Evolutionary conservation across 768 basidiomycete genomes (phyloP), one percentile per base, ranked within the genome.

Genomic region (Rhizopogon sp.): DNA sequence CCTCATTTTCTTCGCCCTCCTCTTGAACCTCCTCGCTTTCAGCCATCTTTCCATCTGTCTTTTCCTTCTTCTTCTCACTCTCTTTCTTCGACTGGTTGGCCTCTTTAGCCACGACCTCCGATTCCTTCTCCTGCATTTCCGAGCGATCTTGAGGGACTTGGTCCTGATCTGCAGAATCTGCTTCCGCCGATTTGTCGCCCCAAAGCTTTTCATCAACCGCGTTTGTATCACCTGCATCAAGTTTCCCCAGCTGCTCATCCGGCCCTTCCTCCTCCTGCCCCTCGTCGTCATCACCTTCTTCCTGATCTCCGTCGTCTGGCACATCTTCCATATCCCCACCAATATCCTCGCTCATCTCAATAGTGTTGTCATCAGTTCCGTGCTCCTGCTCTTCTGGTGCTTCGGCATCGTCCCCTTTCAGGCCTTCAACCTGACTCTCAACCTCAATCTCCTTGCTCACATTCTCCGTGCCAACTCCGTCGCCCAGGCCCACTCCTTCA

Each of bases 201-300:
- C 97, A 98, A 60, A 99, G 75, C 74, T 98, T 98, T 73, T 99
- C 96, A 65, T 98, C 96, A 14, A 97, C 81, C 0, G 87, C 85
- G 25, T 83, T 78, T 8, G 91, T 88, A 71, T 98, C 96, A 16
- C 80, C 74, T 2, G 84, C 80, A 70, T 96, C 93, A 33, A 98
- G 72, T 49, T 93, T 80, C 6, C 84, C 93, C 31, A 95, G 66
- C 58, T 85, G 84, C 59, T 98, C 95, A 42, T 98, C 94, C 16
- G 82, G 81, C 17, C 88, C 88, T 4, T 73, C 76, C 16, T 84
- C 80, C 3, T 76, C 81, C 2, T 74, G 73, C 5, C 78, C 80
- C 4, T 76, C 76, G n/a, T 76, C 74, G 29, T 80, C 79, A 11
- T 75, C 74, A 1, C 75, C 78, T 8, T 73, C 75, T 2, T 79